Evolutionary conservation across 2,329 filamentous ascomycete genomes (phyloP), one percentile per base, ranked within the genome.

Genomic region (Xylogone sp.): DNA sequence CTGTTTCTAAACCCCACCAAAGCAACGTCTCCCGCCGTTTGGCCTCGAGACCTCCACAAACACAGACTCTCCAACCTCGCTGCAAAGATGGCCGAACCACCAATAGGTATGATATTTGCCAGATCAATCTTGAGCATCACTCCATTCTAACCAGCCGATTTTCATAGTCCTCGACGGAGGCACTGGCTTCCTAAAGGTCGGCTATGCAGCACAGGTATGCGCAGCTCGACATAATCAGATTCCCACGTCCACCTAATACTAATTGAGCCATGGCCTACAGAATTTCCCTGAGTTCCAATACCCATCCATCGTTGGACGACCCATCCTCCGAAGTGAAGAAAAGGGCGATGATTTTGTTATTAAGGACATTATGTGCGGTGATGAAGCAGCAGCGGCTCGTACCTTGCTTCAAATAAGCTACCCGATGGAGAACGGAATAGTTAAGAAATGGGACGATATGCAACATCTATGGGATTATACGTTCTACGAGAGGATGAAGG

Each of bases 401-500:
- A 96, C 89, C 56, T 96, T 97, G 91, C 84, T 99, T 55, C 94
- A 99, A 73, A 95, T 99, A 68, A 96, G 88, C 72, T 99, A 99
- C 71, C 94, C 94, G 62, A 99, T 99, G 94, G 94, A 99, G 73
- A 99, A 99, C 71, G 94, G 94, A 65, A 97, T 99, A 65, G 91
- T 99, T 61, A 97, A 97, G 82, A 92, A 91, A 68, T 99, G 94
- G 94, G 94, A 99, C 63, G 94, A 99, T 72, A 99, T 99, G 94
- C 90, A 96, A 77, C 93, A 97, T 69, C 85, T 99, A 51, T 99
- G 94, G 94, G 93, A 99, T 75, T 97, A 95, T 71, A 99, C 94
- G 21, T 99, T 99, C 72, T 87, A 83, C 72, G 93, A 99, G 71
- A 97, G 97, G 83, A 89, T 99, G 83, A 84, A 91, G 71, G 78